These are phyloP conservation scores for Kwoniella shandongensis DNA, from an alignment of 768 basidiomycete genomes.

Conservation along the genomic window DNA sequence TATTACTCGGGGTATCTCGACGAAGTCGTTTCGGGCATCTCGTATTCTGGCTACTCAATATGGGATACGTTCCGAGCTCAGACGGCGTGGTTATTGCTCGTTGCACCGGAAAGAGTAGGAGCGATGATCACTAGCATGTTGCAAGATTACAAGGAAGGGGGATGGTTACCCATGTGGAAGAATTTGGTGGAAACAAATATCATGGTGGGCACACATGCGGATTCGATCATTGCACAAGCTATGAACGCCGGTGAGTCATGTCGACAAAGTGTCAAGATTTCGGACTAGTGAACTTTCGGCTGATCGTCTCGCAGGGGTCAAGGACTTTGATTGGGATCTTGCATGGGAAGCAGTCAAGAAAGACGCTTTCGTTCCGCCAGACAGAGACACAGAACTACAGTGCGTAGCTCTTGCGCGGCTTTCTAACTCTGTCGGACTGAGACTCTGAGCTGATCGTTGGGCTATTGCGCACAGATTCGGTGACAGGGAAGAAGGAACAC, in stretches of 20 bases:
- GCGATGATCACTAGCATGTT: conserved; percentile 78
- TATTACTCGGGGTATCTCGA: conserved; percentile 81
- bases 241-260: conserved; percentile 32
- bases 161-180: conserved; percentile 90
- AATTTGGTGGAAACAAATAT: conserved; percentile 82
- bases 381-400: conserved; percentile 56
- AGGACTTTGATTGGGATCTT: conserved; percentile 63
- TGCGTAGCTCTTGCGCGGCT: conserved; percentile 49
- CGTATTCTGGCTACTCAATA: conserved; percentile 67
- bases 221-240: conserved; percentile 36
- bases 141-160: conserved; percentile 70
- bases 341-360: conserved; percentile 76
- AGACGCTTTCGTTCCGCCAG: conserved; percentile 62
- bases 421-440: too few species aligned
- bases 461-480: conserved; percentile 37
- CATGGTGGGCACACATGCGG: conserved; percentile 77
- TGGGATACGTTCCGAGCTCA: conserved; percentile 76
- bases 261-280: not conserved
- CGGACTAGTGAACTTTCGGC: not conserved
- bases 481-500: conserved; percentile 65
- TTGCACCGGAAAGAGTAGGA: conserved; percentile 73
- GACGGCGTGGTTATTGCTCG: conserved; percentile 75
- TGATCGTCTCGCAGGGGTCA: conserved; percentile 55
- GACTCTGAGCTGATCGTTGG: not conserved
- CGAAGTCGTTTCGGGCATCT: conserved; percentile 59